Evolutionary conservation across 2,329 filamentous ascomycete species (phyloP), one percentile per base, ranked within the genome.

Genomic region (Xylariaceae sp.): DNA sequence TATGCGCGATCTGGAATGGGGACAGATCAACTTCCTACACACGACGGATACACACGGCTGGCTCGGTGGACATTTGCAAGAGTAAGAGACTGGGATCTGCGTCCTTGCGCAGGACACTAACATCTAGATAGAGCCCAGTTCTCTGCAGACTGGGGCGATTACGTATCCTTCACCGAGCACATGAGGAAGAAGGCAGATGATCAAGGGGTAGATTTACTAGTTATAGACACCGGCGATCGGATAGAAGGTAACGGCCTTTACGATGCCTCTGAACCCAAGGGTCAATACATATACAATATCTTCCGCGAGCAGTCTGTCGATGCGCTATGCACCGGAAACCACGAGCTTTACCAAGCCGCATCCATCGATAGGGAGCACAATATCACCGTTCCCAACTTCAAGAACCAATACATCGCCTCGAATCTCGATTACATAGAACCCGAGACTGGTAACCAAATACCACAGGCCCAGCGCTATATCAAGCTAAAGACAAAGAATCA

Each of bases 31-130:
- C 72, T 94, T 95, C 64, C 68, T 98, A n/a, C 90, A 95, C 60
- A 97, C 93, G 1, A 97, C 93, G 31, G 87, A 97, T 62, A 93
- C 87, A 4, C 93, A 97, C 67, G 91, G 93, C 55, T 98, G 93
- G 93, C 83, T 94, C 60, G 89, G 81, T 9, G 93, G 93, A 1
- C 93, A 98, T 71, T 68, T 97, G 4, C 84, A 90, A 69, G 93
- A 98, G 83, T 89, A 70, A 58, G 76, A 7, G 13, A 32, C 6
- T n/a, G 8, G 4, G 13, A 17, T 13, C 13, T 32, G 30, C 30
- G 6, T n/a, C 30, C 13, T n/a, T 17, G 13, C 12, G 12, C 16
- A n/a, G 16, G 30, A 7, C 48, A 11, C 48, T 39, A 2, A 22
- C 34, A 24, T 41, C 42, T 35, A 3, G 32, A 19, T 48, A 89